These are phyloP conservation scores for Acidiella bohemica DNA, from an alignment of 495 filamentous ascomycete species.

Conservation along the genomic window DNA sequence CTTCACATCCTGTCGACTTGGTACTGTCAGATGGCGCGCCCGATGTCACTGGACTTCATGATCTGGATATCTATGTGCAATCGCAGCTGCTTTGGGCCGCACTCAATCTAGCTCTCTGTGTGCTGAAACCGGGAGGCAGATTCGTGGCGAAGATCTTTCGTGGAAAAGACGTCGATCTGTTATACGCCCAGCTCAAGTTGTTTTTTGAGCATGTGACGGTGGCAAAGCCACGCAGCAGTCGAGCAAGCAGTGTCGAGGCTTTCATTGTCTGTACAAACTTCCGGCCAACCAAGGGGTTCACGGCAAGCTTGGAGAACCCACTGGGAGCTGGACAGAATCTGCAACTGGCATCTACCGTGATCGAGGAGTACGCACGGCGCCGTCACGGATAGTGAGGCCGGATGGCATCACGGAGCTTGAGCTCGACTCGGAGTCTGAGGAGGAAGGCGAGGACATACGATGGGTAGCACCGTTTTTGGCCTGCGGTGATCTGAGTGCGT, in stretches of 20 bases:
- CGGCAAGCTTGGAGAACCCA: slow-evolving; percentile 53
- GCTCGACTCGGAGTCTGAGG: slow-evolving; percentile 28
- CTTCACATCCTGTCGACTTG: slow-evolving; percentile 66
- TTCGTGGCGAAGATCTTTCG: slow-evolving; percentile 98
- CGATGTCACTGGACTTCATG: slow-evolving; percentile 91
- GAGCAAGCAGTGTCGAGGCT: slow-evolving; percentile 89
- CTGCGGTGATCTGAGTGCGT: slow-evolving; percentile 87
- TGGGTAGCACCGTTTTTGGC: slow-evolving; percentile 94
- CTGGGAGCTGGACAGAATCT: slow-evolving; percentile 45
- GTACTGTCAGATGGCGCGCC: slow-evolving; percentile 92
- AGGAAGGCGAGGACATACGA: slow-evolving; percentile 34
- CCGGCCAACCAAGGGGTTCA: slow-evolving; percentile 41
- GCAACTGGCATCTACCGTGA: slow-evolving; percentile 1
- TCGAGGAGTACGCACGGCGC: slow-evolving; percentile 23
- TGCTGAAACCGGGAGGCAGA: slow-evolving; percentile 80
- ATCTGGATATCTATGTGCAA: slow-evolving; percentile 95
- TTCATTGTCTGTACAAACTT: slow-evolving; percentile 94
- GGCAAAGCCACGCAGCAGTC: slow-evolving; percentile 81
- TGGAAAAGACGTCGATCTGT: slow-evolving; percentile 78
- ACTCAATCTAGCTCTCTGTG: slow-evolving; percentile 79
- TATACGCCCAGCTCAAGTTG: slow-evolving; percentile 81
- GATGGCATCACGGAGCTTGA: slow-evolving; percentile 51
- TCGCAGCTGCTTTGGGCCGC: slow-evolving; percentile 88
- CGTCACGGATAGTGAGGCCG: slow-evolving; percentile 19
- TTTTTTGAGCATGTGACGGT: slow-evolving; percentile 80